Conservation (phyloP, 2,329 filamentous ascomycete species). For the Berkeleyomyces rouxiae region DNA sequence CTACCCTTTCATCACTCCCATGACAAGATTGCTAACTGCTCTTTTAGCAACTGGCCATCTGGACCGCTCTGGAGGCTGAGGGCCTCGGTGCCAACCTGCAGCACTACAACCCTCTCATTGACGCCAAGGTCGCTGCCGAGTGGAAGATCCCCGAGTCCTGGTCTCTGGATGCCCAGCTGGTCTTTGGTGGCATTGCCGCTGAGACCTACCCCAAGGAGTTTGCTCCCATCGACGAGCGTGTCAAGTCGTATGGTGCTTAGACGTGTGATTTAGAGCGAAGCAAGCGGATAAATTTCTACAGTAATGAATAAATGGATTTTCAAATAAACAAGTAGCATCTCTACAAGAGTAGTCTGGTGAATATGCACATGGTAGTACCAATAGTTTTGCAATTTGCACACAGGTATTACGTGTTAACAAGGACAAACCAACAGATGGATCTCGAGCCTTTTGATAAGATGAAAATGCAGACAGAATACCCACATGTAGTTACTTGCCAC, state of each 20-base stretch:
- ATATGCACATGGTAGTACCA: not conserved
- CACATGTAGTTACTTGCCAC: too few species aligned
- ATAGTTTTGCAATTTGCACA: too few species aligned
- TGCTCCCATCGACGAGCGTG: conserved; percentile 45
- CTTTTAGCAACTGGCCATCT: conserved; percentile 51
- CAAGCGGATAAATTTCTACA: not conserved
- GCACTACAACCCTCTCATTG: conserved; percentile 82
- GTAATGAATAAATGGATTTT: not conserved
- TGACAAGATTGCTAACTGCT: not conserved
- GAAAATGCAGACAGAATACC: too few species aligned
- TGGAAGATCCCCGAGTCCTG: conserved; percentile 59
- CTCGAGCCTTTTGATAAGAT: too few species aligned
- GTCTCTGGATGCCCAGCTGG: conserved; percentile 67
- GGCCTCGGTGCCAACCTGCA: conserved; percentile 79
- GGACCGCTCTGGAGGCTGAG: conserved; percentile 69
- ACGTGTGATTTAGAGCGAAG: not conserved
- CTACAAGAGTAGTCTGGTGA: not conserved
- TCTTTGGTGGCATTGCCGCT: conserved; percentile 53
- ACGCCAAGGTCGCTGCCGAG: conserved; percentile 48
- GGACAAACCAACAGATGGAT: too few species aligned
- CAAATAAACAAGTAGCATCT: not conserved
- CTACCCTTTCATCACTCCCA: not conserved
- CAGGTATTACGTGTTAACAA: too few species aligned
- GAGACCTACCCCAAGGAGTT: conserved; percentile 47
- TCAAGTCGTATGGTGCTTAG: conserved; percentile 46